Evolutionary conservation across 257 asterid genomes (phyloP), one percentile per base, ranked within the genome.

Genomic region (Cruciata laevipes): DNA sequence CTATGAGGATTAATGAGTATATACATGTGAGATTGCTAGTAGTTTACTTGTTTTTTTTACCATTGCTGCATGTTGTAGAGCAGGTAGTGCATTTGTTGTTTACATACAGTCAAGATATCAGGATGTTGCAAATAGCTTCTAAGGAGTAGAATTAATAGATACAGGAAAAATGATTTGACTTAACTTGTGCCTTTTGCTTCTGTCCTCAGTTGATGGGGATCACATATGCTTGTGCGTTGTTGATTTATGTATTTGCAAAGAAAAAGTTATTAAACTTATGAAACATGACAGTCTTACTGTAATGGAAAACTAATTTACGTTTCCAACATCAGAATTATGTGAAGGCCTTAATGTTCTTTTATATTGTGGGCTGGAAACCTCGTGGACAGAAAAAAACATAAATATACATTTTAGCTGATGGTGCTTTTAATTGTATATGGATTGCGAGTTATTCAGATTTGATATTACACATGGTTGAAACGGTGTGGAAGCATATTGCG

Each of bases 1-100:
- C 97, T 61, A 66, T 88, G 63, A 87, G 88, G 63, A 71, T 93
- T 70, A 90, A 84, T 67, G 95, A 86, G 66, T 90, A 88, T 83
- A 81, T 93, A 79, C 93, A 90, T 82, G 99, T 92, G 88, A 89
- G 96, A 83, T 87, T 89, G 76, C 86, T 64, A 35, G 81, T 75
- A 75, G 68, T 71, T 76, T 78, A 42, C 62, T 72, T 65, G 69
- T 72, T 37, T 49, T 37, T 49, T 63, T 42, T 61, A 35, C 40
- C 4, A 32, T 23, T 57, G 42, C 70, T 64, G 8, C 33, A 10
- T 27, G 5, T 30, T 59, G 16, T 24, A 13, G 63, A 10, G 63
- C 65, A 37, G 47, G 57, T 25, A 5, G 16, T 49, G 33, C 40
- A 23, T 25, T 31, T 21, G 52, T 47, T 51, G 18, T 12, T 18